Conservation (phyloP, 495 filamentous ascomycete species). For the Amniculicola lignicola region DNA sequence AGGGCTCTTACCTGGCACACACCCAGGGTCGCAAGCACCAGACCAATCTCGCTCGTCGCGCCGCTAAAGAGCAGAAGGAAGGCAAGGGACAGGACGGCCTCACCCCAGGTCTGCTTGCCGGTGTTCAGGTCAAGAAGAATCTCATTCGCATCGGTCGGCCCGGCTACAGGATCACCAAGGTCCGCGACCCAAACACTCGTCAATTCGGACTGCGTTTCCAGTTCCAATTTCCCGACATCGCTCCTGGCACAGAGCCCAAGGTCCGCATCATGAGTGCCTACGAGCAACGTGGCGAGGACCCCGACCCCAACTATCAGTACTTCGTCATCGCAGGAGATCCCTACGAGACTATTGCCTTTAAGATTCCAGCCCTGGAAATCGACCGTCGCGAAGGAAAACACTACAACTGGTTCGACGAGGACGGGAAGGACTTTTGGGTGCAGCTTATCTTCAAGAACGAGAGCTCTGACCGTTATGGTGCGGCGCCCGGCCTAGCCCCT, state of each 20-base stretch:
- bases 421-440: conserved; percentile 97
- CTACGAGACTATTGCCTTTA: conserved; percentile 96
- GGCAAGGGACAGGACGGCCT: conserved; percentile 63
- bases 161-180: conserved; percentile 97
- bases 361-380: conserved; percentile 90
- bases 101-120: conserved; percentile 61
- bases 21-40: conserved; percentile 99
- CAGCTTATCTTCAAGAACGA: conserved; percentile 99
- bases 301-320: conserved; percentile 92
- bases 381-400: conserved; percentile 82
- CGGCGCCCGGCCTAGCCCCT: conserved; percentile 84
- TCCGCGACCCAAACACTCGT: conserved; percentile 81
- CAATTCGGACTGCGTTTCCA: conserved; percentile 93
- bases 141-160: conserved; percentile 96
- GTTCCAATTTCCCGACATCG: conserved; percentile 91
- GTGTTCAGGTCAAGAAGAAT: conserved; percentile 66
- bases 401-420: conserved; percentile 94
- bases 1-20: conserved; percentile 98
- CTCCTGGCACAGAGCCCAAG: conserved; percentile 66
- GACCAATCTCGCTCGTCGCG: conserved; percentile 95
- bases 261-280: conserved; percentile 97
- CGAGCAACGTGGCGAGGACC: conserved; percentile 92
- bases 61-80: conserved; percentile 89
- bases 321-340: conserved; percentile 93
- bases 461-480: conserved; percentile 90